Evolutionary conservation across 148 eudicot genomes (phyloP).

Genomic region (Rhododendron mucronatum): DNA sequence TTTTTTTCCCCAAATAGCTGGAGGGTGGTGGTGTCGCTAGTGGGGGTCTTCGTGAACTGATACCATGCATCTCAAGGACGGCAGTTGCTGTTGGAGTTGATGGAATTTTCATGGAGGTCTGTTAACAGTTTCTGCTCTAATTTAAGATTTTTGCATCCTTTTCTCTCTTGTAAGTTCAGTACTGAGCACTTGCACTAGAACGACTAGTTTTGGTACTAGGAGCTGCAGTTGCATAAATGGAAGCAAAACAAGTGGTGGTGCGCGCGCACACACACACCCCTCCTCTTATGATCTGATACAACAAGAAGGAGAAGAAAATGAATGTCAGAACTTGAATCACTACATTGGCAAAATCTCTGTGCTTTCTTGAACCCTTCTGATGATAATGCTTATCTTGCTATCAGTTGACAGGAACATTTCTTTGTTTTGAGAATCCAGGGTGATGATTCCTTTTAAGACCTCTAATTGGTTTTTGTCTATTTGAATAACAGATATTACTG

Average conservation of each 20-base stretch:
- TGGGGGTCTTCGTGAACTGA: constrained; percentile 87
- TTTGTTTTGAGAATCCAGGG: neutral
- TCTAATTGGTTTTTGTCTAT: neutral
- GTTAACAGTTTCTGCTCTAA: neutral
- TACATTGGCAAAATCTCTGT: neutral
- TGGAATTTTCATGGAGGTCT: constrained; percentile 97
- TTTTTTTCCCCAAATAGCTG: constrained; percentile 35
- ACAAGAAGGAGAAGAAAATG: neutral
- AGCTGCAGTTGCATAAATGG: neutral
- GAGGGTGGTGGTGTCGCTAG: constrained; percentile 99
- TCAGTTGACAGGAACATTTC: neutral
- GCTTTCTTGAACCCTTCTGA: neutral
- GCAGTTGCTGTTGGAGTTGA: constrained; percentile 96
- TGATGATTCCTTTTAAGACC: neutral
- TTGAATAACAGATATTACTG: neutral
- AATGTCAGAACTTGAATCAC: neutral
- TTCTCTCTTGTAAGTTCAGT: neutral
- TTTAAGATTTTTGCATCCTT: neutral
- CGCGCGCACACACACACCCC: neutral
- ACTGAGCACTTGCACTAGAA: neutral
- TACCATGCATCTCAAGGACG: constrained; percentile 94
- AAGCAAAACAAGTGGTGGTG: neutral
- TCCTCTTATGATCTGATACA: neutral
- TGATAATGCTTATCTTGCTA: neutral
- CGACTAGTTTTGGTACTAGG: neutral